phyloP scores from a whole-genome alignment of 495 filamentous ascomycete genomes.

The Annulohypoxylon stygium region DNA sequence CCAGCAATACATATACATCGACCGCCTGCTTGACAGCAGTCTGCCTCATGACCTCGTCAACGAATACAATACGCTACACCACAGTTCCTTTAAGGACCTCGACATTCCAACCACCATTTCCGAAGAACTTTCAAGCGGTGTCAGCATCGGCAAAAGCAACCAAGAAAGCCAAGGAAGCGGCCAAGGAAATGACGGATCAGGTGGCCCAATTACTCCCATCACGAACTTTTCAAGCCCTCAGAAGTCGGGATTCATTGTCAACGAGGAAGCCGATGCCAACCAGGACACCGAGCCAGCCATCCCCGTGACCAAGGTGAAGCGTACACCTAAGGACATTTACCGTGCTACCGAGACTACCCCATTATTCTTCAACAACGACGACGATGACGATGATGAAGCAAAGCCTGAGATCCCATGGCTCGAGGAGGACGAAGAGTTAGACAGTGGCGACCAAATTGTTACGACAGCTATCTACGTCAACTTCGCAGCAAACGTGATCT shows the following conservation, averaged over 20 bases:
- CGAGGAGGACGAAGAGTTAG: constrained; percentile 68
- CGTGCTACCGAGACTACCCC: constrained; percentile 78
- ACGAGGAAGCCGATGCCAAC: constrained; percentile 2
- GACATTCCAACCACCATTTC: constrained; percentile 70
- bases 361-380: constrained; percentile 64
- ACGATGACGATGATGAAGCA: constrained; percentile 45
- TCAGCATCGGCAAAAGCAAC: constrained; percentile 30
- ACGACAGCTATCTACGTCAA: constrained; percentile 87
- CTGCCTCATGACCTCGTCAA: constrained; percentile 87
- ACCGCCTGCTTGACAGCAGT: constrained; percentile 89
- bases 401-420: constrained; percentile 66
- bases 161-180: constrained; percentile 9
- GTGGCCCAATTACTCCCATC: constrained; percentile 16
- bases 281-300: constrained; percentile 28
- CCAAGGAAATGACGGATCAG: neutral
- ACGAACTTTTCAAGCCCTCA: constrained; percentile 31
- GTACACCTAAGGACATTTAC: constrained; percentile 85
- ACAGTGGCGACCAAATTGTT: constrained; percentile 75
- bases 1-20: constrained; percentile 90
- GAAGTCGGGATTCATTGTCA: constrained; percentile 34
- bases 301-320: constrained; percentile 66
- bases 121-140: constrained; percentile 55
- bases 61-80: constrained; percentile 76
- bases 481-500: constrained; percentile 81
- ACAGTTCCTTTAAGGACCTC: constrained; percentile 57